Evolutionary conservation across 164 flowering plant species (phyloP).

Genomic region (Magnolia officinalis): DNA sequence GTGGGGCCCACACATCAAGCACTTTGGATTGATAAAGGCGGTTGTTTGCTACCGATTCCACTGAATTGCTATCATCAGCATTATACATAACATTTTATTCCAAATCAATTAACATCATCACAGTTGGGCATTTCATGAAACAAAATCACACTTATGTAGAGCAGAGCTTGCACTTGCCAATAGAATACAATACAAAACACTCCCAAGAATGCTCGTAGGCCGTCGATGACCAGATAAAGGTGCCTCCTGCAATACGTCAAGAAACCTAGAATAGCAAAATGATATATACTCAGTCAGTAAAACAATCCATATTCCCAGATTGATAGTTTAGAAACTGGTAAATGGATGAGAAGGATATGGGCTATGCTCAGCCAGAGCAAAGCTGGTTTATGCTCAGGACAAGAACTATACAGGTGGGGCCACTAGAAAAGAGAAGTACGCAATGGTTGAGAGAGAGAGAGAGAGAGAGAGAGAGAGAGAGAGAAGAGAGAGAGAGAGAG

Average conservation of each 20-base stretch:
- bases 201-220: conserved; percentile 58
- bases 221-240: conserved; percentile 79
- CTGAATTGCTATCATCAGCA: not conserved
- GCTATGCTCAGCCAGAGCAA: not conserved
- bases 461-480: too few species aligned
- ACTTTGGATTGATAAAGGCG: too few species aligned
- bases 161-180: conserved; percentile 59
- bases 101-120: not conserved
- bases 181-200: conserved; percentile 55
- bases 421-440: too few species aligned
- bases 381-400: not conserved
- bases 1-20: not conserved
- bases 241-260: conserved; percentile 88
- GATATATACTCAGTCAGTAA: not conserved
- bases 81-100: too few species aligned
- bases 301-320: not conserved
- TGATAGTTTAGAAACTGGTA: not conserved
- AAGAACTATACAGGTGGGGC: not conserved
- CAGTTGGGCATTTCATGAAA: not conserved
- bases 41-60: not conserved
- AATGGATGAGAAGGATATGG: not conserved
- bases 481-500: too few species aligned
- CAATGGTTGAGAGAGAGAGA: too few species aligned
- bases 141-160: not conserved
- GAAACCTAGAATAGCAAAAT: conserved; percentile 47